Evolutionary conservation across 148 eudicot species (phyloP), one percentile per base, ranked within the genome.

Genomic region (Rhododendron simsii): DNA sequence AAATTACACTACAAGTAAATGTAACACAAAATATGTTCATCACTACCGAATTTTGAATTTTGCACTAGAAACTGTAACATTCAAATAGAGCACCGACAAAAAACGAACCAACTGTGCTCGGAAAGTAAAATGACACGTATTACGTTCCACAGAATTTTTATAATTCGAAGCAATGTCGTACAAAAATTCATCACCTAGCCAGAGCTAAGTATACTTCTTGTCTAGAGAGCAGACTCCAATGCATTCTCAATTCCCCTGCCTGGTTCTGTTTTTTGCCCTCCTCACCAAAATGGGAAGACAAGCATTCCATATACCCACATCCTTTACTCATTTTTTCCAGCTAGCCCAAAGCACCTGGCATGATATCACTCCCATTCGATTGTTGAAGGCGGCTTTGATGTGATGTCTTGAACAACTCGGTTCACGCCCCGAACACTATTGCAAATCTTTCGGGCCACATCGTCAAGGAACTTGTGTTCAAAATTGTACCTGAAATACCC

Each of bases 301-400:
- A 28, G 48, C 4, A 84, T 11, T 51, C 28, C 30, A n/a, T 10
- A 50, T 50, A 73, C 53, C 55, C 21, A 2, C 14, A 47, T 50
- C 78, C 28, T 63, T 50, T 21, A 35, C 63, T 51, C 47, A 33
- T 35, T 84, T 35, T 84, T 74, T 50, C 85, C 78, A 45, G 20
- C 57, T 50, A 55, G 39, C 71, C 33, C 59, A 30, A 77, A 67
- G 55, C 84, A 47, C 67, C 47, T 2, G n/a, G 53, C 37, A 23
- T 12, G 1, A 7, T 16, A 78, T 91, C 88, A 96, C 92, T 97
- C 98, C 99, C 99, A 97, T 85, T 97, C 99, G 37, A 95, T 97
- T 7, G 99, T 97, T 63, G 98, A 91, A 77, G 99, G 99, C 74
- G 99, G 99, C 91, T 97, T 97, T n/a, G 99, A 97, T 83, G 99